Base-by-base conservation (phyloP, 495 filamentous ascomycete genomes). In the Hypoxylon perforatum region DNA sequence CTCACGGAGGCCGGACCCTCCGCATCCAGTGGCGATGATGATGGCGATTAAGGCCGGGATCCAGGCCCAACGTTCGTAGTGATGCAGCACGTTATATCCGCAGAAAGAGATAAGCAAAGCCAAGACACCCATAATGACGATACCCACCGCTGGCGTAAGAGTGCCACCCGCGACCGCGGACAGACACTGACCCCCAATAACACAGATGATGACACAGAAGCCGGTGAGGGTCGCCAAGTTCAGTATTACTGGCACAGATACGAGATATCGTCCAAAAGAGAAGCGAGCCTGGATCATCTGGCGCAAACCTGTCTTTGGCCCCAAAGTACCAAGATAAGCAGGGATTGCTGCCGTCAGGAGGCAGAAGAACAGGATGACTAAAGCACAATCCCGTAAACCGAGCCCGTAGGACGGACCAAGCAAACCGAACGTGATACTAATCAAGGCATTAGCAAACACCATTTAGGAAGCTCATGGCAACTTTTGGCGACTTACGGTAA, bases 11-110 rank as follows among this genome's bases (percentile, higher is more conserved):
- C 67, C 61, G 3, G 69, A 71, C 12, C 78, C 79, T 38, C 78
- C 75, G 45, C 72, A 72, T 33, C 80, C 82, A 2, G 78, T 76
- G 12, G 81, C 64, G 6, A 86, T 78, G 49, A 79, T 68, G 36
- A 87, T 78, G 11, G 85, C 80, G 21, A 87, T 78, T 25, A 86
- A 59, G 18, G 80, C 80, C 10, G 81, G 77, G 67, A 86, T 82
- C 87, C 87, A 90, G 14, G 87, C 85, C 54, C 81, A 90, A 42
- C 84, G 81, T 76, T 89, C 87, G 60, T 86, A 89, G 10, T 81
- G 63, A 67, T 90, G 81, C 28, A 90, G 80, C 0, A 83, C 78
- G 3, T 77, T 77, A 53, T 86, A 82, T 21, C 88, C 88, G 69
- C 86, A 83, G 67, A 88, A 85, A 10, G 83, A 84, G 61, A 90